Conservation (phyloP, 306 rosid species). For the Biancaea sappan region DNA sequence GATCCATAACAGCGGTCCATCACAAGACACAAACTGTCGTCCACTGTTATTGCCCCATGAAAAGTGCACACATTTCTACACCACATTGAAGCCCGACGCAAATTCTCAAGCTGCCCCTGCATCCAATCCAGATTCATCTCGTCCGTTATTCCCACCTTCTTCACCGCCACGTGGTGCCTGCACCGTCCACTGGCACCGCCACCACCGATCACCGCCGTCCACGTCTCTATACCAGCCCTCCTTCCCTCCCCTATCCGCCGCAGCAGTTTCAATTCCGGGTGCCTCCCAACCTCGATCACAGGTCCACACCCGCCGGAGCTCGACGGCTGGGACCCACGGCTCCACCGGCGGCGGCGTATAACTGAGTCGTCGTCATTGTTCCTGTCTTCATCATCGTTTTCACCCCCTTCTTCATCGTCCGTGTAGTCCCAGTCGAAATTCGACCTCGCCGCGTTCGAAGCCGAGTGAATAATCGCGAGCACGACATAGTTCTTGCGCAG, state of each 20-base stretch:
- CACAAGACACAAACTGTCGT: conserved; percentile 78
- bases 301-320: conserved; percentile 86
- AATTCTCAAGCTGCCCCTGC: conserved; percentile 69
- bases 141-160: conserved; percentile 68
- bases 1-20: conserved; percentile 88
- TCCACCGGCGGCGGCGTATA: conserved; percentile 48
- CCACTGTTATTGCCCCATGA: conserved; percentile 77
- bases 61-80: conserved; percentile 93
- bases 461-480: conserved; percentile 71
- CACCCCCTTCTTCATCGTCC: conserved; percentile 61
- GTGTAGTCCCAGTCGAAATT: conserved; percentile 64
- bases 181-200: conserved; percentile 56
- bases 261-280: conserved; percentile 69
- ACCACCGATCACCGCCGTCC: conserved; percentile 72
- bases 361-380: conserved; percentile 46
- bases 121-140: conserved; percentile 81
- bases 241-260: conserved; percentile 76
- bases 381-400: conserved; percentile 29
- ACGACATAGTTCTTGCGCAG: conserved; percentile 87
- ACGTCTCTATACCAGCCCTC: conserved; percentile 78
- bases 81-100: conserved; percentile 96
- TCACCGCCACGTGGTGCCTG: conserved; percentile 79
- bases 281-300: conserved; percentile 81
- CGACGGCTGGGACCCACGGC: conserved; percentile 60
- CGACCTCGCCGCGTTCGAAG: conserved; percentile 10